Conservation (phyloP, 2,329 filamentous ascomycete species). For the Thielaviopsis populi region DNA sequence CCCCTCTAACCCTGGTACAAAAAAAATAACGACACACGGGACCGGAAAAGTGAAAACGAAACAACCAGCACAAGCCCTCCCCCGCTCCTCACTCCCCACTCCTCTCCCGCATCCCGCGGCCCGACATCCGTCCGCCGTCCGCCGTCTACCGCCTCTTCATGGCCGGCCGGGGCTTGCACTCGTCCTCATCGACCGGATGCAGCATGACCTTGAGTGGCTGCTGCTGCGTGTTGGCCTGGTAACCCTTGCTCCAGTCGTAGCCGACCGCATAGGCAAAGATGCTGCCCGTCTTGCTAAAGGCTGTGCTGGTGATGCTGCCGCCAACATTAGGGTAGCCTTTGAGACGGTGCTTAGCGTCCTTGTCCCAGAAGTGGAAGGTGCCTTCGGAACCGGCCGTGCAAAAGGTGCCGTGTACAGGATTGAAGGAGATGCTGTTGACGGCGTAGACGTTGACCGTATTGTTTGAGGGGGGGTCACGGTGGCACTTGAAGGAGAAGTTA, state of each 20-base stretch:
- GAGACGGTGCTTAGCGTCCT: conserved; percentile 73
- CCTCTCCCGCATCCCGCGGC: no score
- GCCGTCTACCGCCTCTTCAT: conserved; percentile 44
- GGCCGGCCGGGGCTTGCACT: conserved; percentile 46
- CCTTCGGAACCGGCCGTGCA: conserved; percentile 90
- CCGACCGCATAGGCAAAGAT: conserved; percentile 83
- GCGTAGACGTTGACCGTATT: conserved; percentile 82
- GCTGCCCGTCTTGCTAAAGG: conserved; percentile 74
- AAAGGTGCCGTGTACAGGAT: conserved; percentile 94
- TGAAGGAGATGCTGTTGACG: conserved; percentile 96
- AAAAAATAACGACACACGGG: neutral
- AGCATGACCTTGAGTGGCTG: conserved; percentile 73
- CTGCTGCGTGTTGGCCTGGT: conserved; percentile 61
- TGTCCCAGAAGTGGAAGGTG: conserved; percentile 95
- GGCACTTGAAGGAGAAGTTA: conserved; percentile 99
- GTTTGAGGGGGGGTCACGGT: conserved; percentile 62
- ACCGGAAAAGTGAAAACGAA: no score
- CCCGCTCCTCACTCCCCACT: neutral
- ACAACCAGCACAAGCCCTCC: neutral
- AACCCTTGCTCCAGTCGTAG: conserved; percentile 98
- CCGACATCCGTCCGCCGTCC: no score
- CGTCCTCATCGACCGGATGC: conserved; percentile 52
- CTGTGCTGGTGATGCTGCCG: conserved; percentile 76
- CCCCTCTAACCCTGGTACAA: neutral
- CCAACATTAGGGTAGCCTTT: conserved; percentile 78